Conservation (phyloP, 495 filamentous ascomycete species). For the Hypoxylon trugodes region DNA sequence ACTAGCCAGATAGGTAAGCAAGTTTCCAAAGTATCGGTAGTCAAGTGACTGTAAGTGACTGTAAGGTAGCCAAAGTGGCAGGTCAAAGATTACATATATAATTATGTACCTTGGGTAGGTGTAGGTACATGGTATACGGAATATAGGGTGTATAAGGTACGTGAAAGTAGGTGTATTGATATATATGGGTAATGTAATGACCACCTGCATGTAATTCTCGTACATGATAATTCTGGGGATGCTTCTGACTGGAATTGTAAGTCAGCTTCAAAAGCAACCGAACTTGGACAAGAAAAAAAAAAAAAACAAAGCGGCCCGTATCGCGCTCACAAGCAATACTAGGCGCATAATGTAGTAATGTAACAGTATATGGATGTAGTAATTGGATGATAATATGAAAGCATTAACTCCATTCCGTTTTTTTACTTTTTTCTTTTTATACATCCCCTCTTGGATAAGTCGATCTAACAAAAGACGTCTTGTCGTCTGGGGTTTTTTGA, state of each 20-base stretch:
- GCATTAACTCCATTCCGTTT: background rate
- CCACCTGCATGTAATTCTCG: constrained; percentile 16
- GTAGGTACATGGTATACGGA: no score
- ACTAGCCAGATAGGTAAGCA: constrained; percentile 13
- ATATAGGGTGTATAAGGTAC: constrained; percentile 20
- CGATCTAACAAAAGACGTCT: constrained; percentile 15
- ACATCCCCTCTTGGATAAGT: constrained; percentile 8
- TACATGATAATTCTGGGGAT: no score
- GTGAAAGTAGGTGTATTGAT: constrained; percentile 26
- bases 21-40: constrained; percentile 4
- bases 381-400: constrained; percentile 15
- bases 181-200: constrained; percentile 18
- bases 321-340: constrained; percentile 11
- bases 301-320: constrained; percentile 1
- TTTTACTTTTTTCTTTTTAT: constrained; percentile 8
- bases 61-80: constrained; percentile 7
- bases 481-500: constrained; percentile 18
- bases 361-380: constrained; percentile 4
- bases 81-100: constrained; percentile 4
- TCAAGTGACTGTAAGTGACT: no score
- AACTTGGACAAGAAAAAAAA: constrained; percentile 2
- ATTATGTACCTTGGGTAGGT: background rate
- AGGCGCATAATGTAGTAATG: background rate
- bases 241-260: constrained; percentile 7
- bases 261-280: constrained; percentile 16